These are phyloP conservation scores for Flaveria sonorensis DNA, from an alignment of 129 eudicot genomes.

Conservation along the genomic window DNA sequence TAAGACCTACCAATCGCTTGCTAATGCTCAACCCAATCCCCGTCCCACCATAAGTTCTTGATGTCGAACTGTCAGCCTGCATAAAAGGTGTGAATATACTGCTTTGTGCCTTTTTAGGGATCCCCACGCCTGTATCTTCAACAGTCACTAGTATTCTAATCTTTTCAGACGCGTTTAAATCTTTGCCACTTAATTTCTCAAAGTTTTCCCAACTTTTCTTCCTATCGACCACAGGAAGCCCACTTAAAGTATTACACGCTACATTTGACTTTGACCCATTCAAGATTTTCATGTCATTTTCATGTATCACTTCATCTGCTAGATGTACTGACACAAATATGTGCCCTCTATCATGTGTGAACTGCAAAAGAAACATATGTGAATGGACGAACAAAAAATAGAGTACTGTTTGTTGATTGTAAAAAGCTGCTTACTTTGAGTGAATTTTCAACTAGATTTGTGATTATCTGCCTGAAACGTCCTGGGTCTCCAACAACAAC, in stretches of 20 bases:
- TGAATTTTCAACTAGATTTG: conserved; percentile 90
- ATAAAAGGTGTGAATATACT: conserved; percentile 86
- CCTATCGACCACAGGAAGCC: conserved; percentile 69
- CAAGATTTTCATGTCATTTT: conserved; percentile 35
- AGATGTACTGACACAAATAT: conserved; percentile 82
- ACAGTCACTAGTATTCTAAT: conserved; percentile 67
- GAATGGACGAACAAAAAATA: background rate
- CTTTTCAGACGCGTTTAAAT: conserved; percentile 34
- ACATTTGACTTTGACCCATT: conserved; percentile 25
- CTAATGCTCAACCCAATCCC: conserved; percentile 97
- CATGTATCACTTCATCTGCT: conserved; percentile 62
- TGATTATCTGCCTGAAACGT: conserved; percentile 82
- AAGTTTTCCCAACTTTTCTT: conserved; percentile 69
- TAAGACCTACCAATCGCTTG: conserved; percentile 77
- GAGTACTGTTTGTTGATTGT: background rate
- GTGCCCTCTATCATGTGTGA: conserved; percentile 78
- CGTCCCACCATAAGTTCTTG: conserved; percentile 90
- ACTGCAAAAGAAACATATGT: conserved; percentile 48
- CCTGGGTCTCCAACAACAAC: conserved; percentile 90
- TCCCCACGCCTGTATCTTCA: conserved; percentile 97
- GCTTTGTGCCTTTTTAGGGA: conserved; percentile 66
- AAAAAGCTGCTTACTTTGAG: conserved; percentile 62
- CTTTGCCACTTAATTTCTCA: conserved; percentile 37
- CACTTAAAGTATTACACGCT: conserved; percentile 58
- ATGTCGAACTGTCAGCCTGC: conserved; percentile 93